Base-by-base conservation (phyloP, 257 asterid genomes). In the Haberlea rhodopensis region DNA sequence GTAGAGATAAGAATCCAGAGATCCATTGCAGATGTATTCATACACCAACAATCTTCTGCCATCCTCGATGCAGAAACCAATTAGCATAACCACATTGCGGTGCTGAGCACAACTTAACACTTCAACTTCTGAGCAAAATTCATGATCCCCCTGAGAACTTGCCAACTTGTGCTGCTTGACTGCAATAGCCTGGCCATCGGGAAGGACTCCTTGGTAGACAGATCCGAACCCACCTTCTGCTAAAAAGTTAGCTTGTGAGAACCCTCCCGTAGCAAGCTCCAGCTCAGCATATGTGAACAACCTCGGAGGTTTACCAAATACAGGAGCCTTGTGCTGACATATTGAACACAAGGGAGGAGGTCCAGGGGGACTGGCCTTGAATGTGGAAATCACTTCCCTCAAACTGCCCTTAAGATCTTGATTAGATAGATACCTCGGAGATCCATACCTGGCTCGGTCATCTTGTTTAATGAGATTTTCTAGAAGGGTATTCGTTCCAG, bases 191-290 rank as follows among this genome's bases (percentile, higher is more conserved):
- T 81, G 97, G 13, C 99, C 99, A 53, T 90, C 96, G 0, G 90
- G 89, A 53, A 94, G 95, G 6, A 87, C 87, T 34, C 99, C 99
- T 53, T 92, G 72, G 49, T 90, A 95, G 58, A 94, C 99, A 5
- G 97, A 94, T 5, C 99, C 99, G 26, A 70, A 94, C 21, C 99
- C 99, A 23, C 99, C 99, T 70, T 90, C 99, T 0, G 99, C 97
- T 57, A 87, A 74, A 70, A 87, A 94, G 71, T 90, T 90, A 8
- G 84, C 95, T 62, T 79, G 84, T 1, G 97, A 86, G 67, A 94
- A 94, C 3, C 95, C 94, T 11, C 95, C 96, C 0, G 97, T 94
- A 15, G 97, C 97, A 18, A 80, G 89, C 83, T 94, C 95, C 67
- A 90, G 76, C 53, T 94, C 99, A 1, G 88, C 75, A 26, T 76